phyloP scores from a whole-genome alignment of 1,139 yeast species.

The Pichia sp. region DNA sequence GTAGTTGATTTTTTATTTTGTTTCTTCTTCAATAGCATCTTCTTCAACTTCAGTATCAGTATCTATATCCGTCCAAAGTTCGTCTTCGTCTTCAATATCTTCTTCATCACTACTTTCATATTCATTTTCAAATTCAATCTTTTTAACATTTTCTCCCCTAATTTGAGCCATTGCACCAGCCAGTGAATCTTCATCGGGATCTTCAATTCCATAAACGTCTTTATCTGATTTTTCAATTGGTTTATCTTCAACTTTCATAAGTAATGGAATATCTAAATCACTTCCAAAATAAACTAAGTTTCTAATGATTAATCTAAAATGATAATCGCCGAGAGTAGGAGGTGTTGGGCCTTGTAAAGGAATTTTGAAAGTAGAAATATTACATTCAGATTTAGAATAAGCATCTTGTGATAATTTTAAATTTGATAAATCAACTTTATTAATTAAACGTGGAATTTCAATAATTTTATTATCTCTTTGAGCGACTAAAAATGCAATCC shows the following conservation, averaged over 20 bases:
- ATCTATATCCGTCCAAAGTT: slow-evolving; percentile 32
- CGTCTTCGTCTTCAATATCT: slow-evolving; percentile 40
- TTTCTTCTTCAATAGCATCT: slow-evolving; percentile 10
- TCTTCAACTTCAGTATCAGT: slow-evolving; percentile 33
- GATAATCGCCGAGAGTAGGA: slow-evolving; percentile 50
- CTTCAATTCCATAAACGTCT: slow-evolving; percentile 53
- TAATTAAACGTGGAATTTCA: slow-evolving; percentile 58
- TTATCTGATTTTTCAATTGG: slow-evolving; percentile 37
- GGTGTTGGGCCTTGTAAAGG: slow-evolving; percentile 73
- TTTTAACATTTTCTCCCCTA: slow-evolving; percentile 46
- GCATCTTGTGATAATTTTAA: slow-evolving; percentile 46
- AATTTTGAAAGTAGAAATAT: slow-evolving; percentile 65
- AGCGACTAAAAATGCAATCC: slow-evolving; percentile 62
- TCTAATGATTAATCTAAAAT: slow-evolving; percentile 59
- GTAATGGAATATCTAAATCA: slow-evolving; percentile 63
- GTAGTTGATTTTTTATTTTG: neutral
- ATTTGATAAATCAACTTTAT: slow-evolving; percentile 51
- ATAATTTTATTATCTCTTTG: slow-evolving; percentile 76
- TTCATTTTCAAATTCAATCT: slow-evolving; percentile 29
- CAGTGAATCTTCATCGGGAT: slow-evolving; percentile 57
- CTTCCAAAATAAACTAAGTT: slow-evolving; percentile 65
- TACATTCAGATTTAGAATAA: slow-evolving; percentile 43
- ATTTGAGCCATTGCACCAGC: slow-evolving; percentile 62
- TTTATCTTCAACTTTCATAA: slow-evolving; percentile 52
- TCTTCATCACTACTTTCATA: slow-evolving; percentile 32